phyloP scores from a whole-genome alignment of 495 filamentous ascomycete genomes.

The Hyaloscypha hepaticicola region DNA sequence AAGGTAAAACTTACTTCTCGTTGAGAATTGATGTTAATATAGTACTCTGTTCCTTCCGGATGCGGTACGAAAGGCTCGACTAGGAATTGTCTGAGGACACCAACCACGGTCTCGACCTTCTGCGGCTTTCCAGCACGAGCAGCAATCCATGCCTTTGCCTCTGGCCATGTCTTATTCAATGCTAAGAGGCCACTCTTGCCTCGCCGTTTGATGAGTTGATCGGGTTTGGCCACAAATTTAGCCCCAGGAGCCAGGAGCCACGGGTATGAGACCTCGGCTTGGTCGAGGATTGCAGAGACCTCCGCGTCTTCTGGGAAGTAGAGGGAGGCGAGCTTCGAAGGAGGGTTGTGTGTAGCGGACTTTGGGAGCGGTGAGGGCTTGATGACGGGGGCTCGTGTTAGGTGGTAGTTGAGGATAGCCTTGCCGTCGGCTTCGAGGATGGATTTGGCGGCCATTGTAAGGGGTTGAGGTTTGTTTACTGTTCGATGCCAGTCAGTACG shows the following conservation, averaged over 20 bases:
- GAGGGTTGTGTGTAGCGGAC: slow-evolving; percentile 84
- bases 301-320: slow-evolving; percentile 88
- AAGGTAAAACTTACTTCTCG: slow-evolving; percentile 67
- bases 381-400: slow-evolving; percentile 96
- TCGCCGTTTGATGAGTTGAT: slow-evolving; percentile 98
- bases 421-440: slow-evolving; percentile 99
- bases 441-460: slow-evolving; percentile 93
- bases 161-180: slow-evolving; percentile 95
- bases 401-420: slow-evolving; percentile 99
- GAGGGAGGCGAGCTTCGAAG: slow-evolving; percentile 85
- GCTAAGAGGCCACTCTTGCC: slow-evolving; percentile 97
- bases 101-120: slow-evolving; percentile 87
- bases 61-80: slow-evolving; percentile 99
- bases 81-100: slow-evolving; percentile 88
- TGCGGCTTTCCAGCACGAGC: slow-evolving; percentile 86
- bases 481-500: slow-evolving; percentile 20
- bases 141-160: slow-evolving; percentile 90
- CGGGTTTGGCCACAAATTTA: slow-evolving; percentile 98
- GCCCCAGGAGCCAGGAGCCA: slow-evolving; percentile 81
- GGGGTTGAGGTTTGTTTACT: slow-evolving; percentile 25
- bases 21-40: slow-evolving; percentile 95
- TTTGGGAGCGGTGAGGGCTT: slow-evolving; percentile 92
- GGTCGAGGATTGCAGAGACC: slow-evolving; percentile 83
- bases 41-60: slow-evolving; percentile 90
- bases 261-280: slow-evolving; percentile 92